Evolutionary conservation across 345 rosid species (phyloP), one percentile per base, ranked within the genome.

Genomic region (Eucalyptus tenuipes): DNA sequence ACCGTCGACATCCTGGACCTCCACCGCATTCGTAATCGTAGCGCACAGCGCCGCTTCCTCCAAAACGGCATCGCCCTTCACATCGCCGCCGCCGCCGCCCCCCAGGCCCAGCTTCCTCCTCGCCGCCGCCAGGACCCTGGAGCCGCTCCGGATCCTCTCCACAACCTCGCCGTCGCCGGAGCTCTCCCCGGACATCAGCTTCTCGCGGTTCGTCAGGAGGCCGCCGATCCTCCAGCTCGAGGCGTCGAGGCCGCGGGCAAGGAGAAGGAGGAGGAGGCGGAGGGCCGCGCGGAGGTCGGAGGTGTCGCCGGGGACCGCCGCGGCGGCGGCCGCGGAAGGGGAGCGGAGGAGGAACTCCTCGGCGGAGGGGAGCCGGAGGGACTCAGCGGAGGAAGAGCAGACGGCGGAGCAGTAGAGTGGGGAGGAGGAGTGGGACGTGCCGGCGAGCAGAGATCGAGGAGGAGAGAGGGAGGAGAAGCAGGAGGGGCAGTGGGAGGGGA

Each of bases 21-120:
- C 99, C 29, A 96, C 99, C 53, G 96, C 95, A 91, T 96, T 97
- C 55, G 97, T 96, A 57, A 96, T 87, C 82, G 95, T 95, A 88
- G 93, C 66, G 90, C 99, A 94, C 68, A 97, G 85, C 82, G 92
- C 93, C 20, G 92, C 92, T 90, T 94, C 98, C 90, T 91, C 96
- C 85, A 91, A 79, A 86, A 18, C 80, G 8, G 61, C 40, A 87
- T 89, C 91, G 29, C 59, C 71, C 55, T 49, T 45, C 49, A 64
- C 89, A 31, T 22, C 52, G 6, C 40, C 20, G 16, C 40, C 55
- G 40, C 44, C 81, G 42, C 47, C 75, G 59, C 25, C 75, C 84
- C 89, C 57, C 13, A 71, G 81, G 82, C 88, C 59, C 48, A 10
- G 22, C 22, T 81, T 40, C 25, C 89, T 84, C 89, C 91, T 88